Evolutionary conservation across 1,139 yeast species (phyloP).

Genomic region (Protomyces macrosporus): DNA sequence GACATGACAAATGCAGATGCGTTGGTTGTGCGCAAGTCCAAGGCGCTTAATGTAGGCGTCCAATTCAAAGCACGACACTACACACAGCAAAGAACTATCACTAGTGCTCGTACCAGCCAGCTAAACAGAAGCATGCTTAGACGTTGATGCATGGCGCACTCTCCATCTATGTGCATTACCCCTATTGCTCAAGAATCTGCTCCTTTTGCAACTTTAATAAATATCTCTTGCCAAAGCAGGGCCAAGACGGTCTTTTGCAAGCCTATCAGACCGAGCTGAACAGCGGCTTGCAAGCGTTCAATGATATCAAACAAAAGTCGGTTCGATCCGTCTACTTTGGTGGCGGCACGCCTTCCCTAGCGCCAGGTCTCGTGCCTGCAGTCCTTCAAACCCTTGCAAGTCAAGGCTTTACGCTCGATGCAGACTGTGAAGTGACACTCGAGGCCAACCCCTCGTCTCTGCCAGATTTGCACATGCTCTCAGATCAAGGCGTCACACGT

Average conservation of each 20-base stretch:
- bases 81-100: too few species aligned
- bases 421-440: conserved; percentile 8
- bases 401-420: not conserved
- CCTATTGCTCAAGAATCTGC: conserved; percentile 21
- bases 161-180: conserved; percentile 23
- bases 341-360: conserved; percentile 23
- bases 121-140: not conserved
- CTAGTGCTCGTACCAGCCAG: not conserved
- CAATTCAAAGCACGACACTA: too few species aligned
- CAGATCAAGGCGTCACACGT: conserved; percentile 8
- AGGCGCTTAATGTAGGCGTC: too few species aligned
- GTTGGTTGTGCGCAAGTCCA: too few species aligned
- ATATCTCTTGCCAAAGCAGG: not conserved
- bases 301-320: not conserved
- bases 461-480: not conserved
- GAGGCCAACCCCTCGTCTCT: conserved; percentile 26
- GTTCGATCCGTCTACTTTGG: conserved; percentile 23
- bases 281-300: not conserved
- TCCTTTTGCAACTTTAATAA: conserved; percentile 25
- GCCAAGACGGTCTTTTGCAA: not conserved
- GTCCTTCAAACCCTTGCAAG: not conserved
- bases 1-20: too few species aligned
- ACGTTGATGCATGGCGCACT: not conserved
- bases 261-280: conserved; percentile 1
- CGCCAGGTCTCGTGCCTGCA: conserved; percentile 7